Percentiles rank a stretch among this genome's conserved stretches.
These are phyloP conservation scores for Jamesozyma spencerorum DNA, from an alignment of 805 yeast species.

Conservation along the genomic window DNA sequence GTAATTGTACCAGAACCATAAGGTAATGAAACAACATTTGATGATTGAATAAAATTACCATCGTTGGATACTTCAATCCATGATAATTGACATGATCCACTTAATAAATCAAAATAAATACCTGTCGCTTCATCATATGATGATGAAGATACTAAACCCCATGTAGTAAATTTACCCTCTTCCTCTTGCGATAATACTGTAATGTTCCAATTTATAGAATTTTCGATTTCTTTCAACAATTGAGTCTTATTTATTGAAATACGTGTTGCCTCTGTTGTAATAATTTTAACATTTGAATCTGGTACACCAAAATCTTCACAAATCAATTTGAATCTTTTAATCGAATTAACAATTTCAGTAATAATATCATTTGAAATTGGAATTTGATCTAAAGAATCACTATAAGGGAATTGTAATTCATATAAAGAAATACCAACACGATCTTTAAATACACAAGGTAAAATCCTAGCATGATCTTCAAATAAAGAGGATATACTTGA, in stretches of 20 bases:
- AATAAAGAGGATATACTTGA: conserved; percentile 64
- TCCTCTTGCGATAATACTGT: conserved; percentile 49
- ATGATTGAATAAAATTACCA: conserved; percentile 47
- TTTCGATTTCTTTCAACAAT: conserved; percentile 44
- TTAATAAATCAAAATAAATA: conserved; percentile 63
- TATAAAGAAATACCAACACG: conserved; percentile 60
- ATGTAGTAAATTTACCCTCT: conserved; percentile 59
- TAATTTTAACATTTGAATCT: conserved; percentile 48
- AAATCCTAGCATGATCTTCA: conserved; percentile 59
- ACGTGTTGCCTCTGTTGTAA: conserved; percentile 69
- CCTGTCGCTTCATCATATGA: conserved; percentile 53
- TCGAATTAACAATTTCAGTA: conserved; percentile 48
- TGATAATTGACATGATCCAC: conserved; percentile 59
- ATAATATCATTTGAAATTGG: conserved; percentile 53
- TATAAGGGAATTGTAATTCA: conserved; percentile 44
- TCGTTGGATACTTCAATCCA: conserved; percentile 49
- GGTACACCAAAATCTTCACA: conserved; percentile 71
- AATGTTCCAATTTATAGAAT: conserved; percentile 58
- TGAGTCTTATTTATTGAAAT: conserved; percentile 57
- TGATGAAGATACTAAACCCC: conserved; percentile 60
- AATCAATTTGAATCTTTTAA: conserved; percentile 57
- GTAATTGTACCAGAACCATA: conserved; percentile 68
- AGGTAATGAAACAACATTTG: conserved; percentile 54
- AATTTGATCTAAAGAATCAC: conserved; percentile 26
- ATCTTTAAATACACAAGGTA: conserved; percentile 73